A percentile compares a stretch with the other conserved stretches of the same genome.
Conservation (phyloP, 768 basidiomycete genomes). For the Leccinum subgranulosum region DNA sequence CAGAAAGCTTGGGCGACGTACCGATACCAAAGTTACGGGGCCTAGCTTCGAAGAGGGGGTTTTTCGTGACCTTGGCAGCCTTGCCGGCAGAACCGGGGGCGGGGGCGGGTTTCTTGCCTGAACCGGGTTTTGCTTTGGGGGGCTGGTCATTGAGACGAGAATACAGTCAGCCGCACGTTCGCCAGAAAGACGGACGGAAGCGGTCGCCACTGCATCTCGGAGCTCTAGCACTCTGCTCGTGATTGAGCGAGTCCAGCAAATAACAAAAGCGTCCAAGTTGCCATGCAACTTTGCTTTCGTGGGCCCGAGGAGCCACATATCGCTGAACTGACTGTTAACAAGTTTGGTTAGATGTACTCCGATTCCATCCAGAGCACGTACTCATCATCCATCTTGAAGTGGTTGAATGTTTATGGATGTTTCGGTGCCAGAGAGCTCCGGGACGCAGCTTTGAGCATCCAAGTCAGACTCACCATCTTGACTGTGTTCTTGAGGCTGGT, state of each 20-base stretch:
- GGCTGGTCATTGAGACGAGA: conserved; percentile 93
- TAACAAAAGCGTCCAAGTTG: conserved; percentile 37
- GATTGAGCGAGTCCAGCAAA: conserved; percentile 40
- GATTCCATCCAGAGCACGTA: conserved; percentile 37
- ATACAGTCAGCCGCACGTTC: conserved; percentile 36
- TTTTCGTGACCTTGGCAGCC: conserved; percentile 74
- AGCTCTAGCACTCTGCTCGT: conserved; percentile 47
- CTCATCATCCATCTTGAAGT: conserved; percentile 52
- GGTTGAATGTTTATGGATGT: conserved; percentile 31
- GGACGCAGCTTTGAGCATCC: conserved; percentile 20
- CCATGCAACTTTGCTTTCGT: conserved; percentile 37
- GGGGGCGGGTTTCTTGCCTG: conserved; percentile 82
- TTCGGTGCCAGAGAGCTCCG: conserved; percentile 40
- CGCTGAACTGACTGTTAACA: conserved; percentile 25
- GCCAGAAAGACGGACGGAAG: conserved; percentile 22
- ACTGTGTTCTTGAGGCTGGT: conserved; percentile 38
- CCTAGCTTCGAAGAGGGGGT: conserved; percentile 90
- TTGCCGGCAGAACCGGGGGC: conserved; percentile 82
- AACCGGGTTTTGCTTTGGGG: conserved; percentile 63
- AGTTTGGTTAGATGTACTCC: conserved; percentile 16
- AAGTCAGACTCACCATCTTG: conserved; percentile 50
- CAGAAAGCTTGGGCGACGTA: conserved; percentile 33
- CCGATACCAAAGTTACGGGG: conserved; percentile 97
- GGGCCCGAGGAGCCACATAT: conserved; percentile 7
- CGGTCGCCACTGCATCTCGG: conserved; percentile 41